phyloP scores from a whole-genome alignment of 1,284 basidiomycete genomes.

The Fomitiporia mediterranea region DNA sequence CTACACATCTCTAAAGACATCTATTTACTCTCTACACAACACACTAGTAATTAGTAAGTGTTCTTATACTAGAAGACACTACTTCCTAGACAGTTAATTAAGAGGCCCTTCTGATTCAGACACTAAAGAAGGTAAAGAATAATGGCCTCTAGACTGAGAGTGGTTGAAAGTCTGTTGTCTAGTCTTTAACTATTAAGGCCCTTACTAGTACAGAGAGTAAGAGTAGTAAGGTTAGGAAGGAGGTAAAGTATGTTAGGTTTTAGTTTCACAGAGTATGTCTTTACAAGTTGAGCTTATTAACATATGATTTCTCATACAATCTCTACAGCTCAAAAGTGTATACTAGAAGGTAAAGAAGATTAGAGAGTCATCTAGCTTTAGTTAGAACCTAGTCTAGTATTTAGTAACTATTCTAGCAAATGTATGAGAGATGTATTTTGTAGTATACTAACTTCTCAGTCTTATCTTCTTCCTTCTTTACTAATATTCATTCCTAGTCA shows the following conservation, averaged over 20 bases:
- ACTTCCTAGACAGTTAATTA: not conserved
- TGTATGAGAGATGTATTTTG: slow-evolving; percentile 28
- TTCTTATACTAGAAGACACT: not conserved
- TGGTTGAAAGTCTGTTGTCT: not conserved
- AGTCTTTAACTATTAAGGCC: not conserved
- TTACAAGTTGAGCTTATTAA: not conserved
- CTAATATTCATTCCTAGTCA: slow-evolving; percentile 22
- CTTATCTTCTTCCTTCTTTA: slow-evolving; percentile 2
- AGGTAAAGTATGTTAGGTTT: not conserved
- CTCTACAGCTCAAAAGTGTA: slow-evolving; percentile 29
- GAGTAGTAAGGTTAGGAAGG: not conserved
- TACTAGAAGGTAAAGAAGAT: slow-evolving; percentile 26
- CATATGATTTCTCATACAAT: not conserved
- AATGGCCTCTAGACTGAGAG: not conserved
- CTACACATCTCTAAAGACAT: too few species aligned
- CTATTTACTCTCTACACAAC: too few species aligned
- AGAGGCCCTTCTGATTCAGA: not conserved
- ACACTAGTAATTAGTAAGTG: too few species aligned
- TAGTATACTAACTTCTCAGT: slow-evolving; percentile 20
- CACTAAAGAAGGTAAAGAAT: slow-evolving; percentile 1
- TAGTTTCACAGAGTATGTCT: not conserved
- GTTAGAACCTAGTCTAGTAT: slow-evolving; percentile 29
- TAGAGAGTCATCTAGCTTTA: slow-evolving; percentile 29
- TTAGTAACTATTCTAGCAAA: slow-evolving; percentile 27
- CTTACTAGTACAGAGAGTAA: not conserved